These are phyloP conservation scores for Cryptococcus floricola DNA, from an alignment of 1,284 basidiomycete genomes.

Conservation along the genomic window DNA sequence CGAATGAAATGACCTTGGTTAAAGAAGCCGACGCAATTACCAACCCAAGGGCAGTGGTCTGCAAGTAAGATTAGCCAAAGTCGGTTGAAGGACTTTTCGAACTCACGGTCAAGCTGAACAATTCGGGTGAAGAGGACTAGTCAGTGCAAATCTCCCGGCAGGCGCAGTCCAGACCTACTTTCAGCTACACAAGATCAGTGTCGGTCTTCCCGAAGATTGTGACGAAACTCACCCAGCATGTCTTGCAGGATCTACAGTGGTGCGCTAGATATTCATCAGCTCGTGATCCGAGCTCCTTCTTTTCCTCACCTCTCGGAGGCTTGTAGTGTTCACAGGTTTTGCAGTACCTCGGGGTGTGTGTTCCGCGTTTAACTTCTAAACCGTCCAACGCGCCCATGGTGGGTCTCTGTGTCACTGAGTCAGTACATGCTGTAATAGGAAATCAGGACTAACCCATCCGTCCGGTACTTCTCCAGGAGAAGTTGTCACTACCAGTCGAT, in stretches of 20 bases:
- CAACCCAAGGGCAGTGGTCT: conserved; percentile 69
- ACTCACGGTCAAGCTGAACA: conserved; percentile 34
- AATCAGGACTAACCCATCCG: conserved; percentile 63
- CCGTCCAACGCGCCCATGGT: conserved; percentile 64
- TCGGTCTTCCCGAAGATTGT: neutral
- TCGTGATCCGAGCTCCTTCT: conserved; percentile 45
- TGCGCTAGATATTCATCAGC: conserved; percentile 56
- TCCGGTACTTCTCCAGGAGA: conserved; percentile 79
- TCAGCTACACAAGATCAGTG: conserved; percentile 16
- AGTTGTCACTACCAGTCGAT: conserved; percentile 71
- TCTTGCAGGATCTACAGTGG: conserved; percentile 81
- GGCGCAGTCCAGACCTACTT: conserved; percentile 47
- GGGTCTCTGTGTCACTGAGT: conserved; percentile 59
- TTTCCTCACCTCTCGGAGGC: conserved; percentile 47
- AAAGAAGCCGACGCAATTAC: conserved; percentile 66
- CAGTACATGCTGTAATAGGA: neutral
- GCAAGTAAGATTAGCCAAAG: conserved; percentile 46
- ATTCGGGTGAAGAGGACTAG: neutral
- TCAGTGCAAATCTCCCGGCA: neutral
- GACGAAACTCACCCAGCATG: conserved; percentile 51
- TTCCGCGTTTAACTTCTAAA: conserved; percentile 81
- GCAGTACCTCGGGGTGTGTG: conserved; percentile 74
- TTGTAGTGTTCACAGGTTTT: conserved; percentile 60
- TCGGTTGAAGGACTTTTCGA: neutral
- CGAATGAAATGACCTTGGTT: conserved; percentile 89